Percentiles rank a stretch among this genome's conserved stretches.
phyloP scores from a whole-genome alignment of 345 rosid species.

The Citrus cavaleriei region DNA sequence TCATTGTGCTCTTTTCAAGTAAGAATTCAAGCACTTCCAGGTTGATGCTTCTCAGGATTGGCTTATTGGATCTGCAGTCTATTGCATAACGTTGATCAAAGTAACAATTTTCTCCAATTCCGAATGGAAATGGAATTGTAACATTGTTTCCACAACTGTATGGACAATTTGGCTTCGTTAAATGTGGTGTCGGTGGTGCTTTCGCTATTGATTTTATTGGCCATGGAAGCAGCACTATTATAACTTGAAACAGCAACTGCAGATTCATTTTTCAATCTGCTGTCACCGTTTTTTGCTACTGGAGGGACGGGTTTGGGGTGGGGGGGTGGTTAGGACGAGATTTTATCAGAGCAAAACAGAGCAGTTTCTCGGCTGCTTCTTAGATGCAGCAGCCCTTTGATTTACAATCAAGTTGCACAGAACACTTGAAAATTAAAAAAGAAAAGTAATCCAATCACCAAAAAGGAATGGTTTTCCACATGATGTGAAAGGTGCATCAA shows the following conservation, averaged over 20 bases:
- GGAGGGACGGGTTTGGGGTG: too few species aligned
- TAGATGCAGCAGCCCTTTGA: too few species aligned
- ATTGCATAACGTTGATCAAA: neutral
- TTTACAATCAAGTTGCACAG: too few species aligned
- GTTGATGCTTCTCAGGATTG: neutral
- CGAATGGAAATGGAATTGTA: neutral
- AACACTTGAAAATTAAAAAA: too few species aligned
- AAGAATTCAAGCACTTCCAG: neutral
- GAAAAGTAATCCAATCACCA: too few species aligned
- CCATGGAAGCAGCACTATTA: neutral
- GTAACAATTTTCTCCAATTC: neutral
- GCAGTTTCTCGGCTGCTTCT: neutral
- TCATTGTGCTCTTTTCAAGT: neutral
- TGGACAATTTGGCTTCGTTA: neutral
- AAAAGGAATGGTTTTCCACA: too few species aligned
- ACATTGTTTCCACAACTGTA: neutral
- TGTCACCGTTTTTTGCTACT: neutral
- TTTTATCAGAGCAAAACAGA: neutral
- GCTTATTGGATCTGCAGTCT: neutral
- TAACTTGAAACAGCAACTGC: neutral
- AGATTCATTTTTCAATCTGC: neutral
- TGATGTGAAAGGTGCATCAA: too few species aligned
- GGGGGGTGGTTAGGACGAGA: rapidly evolving
- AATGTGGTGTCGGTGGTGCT: neutral
- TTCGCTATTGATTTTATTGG: neutral